phyloP scores from a whole-genome alignment of 257 asterid genomes.

The Gentiana straminea region DNA sequence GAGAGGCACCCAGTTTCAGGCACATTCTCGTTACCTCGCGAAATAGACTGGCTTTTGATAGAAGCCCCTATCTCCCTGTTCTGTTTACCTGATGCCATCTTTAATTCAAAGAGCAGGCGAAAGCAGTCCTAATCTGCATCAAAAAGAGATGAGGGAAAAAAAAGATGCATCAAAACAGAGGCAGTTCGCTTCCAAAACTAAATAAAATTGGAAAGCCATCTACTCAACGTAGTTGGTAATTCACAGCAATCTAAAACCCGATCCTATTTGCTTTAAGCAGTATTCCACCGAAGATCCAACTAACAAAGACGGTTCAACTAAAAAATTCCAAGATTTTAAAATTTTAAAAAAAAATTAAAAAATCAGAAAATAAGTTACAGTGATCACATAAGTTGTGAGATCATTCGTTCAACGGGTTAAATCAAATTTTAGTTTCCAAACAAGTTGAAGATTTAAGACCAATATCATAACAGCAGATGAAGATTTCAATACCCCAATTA shows the following conservation, averaged over 20 bases:
- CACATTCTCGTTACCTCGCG: slow-evolving; percentile 32
- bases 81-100: slow-evolving; percentile 41
- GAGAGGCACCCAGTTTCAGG: slow-evolving; percentile 76
- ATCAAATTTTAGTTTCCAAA: no score
- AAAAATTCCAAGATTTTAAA: no score
- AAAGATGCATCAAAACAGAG: not conserved
- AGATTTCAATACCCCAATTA: no score
- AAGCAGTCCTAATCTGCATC: slow-evolving; percentile 1
- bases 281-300: no score
- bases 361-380: no score
- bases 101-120: not conserved
- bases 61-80: slow-evolving; percentile 44
- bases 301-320: no score
- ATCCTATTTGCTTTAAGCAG: not conserved
- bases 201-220: not conserved
- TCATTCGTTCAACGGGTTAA: no score
- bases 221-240: not conserved
- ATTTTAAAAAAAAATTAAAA: no score
- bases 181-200: not conserved
- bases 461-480: no score
- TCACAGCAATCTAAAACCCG: not conserved
- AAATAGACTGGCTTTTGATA: slow-evolving; percentile 36
- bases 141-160: not conserved
- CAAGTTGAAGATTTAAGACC: no score
- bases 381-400: no score